phyloP scores from a whole-genome alignment of 306 rosid genomes.

The Castanospermum australe region DNA sequence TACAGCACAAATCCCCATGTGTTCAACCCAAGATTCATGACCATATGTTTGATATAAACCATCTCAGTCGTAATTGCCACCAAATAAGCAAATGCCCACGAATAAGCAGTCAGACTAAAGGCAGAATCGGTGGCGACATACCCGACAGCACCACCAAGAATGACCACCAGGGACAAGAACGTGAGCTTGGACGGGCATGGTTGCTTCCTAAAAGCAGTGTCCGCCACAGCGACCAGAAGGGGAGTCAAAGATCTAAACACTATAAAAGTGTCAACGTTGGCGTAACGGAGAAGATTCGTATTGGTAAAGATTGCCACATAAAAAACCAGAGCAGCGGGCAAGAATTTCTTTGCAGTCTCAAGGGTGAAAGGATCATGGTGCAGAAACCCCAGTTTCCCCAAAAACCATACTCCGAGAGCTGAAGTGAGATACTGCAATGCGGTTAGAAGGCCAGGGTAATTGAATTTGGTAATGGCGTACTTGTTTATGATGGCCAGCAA shows the following conservation, averaged over 20 bases:
- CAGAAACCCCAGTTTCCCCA: constrained; percentile 77
- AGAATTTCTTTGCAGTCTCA: constrained; percentile 77
- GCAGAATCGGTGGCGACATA: constrained; percentile 89
- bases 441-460: constrained; percentile 88
- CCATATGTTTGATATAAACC: constrained; percentile 98
- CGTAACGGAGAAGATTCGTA: constrained; percentile 94
- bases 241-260: constrained; percentile 93
- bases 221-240: constrained; percentile 91
- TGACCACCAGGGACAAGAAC: constrained; percentile 64
- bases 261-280: constrained; percentile 91
- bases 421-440: constrained; percentile 90
- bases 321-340: constrained; percentile 92
- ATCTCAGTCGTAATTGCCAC: constrained; percentile 89
- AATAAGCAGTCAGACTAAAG: constrained; percentile 79
- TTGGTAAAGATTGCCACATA: constrained; percentile 93
- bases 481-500: constrained; percentile 93
- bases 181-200: constrained; percentile 80
- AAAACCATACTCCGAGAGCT: constrained; percentile 70
- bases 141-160: constrained; percentile 87
- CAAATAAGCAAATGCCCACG: constrained; percentile 94
- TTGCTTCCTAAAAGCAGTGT: constrained; percentile 71
- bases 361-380: constrained; percentile 76
- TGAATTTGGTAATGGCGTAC: constrained; percentile 87
- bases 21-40: constrained; percentile 83
- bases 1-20: constrained; percentile 94